These are phyloP conservation scores for Pythium phragmitis DNA, from an alignment of 352 stramenopile species.

Conservation along the genomic window DNA sequence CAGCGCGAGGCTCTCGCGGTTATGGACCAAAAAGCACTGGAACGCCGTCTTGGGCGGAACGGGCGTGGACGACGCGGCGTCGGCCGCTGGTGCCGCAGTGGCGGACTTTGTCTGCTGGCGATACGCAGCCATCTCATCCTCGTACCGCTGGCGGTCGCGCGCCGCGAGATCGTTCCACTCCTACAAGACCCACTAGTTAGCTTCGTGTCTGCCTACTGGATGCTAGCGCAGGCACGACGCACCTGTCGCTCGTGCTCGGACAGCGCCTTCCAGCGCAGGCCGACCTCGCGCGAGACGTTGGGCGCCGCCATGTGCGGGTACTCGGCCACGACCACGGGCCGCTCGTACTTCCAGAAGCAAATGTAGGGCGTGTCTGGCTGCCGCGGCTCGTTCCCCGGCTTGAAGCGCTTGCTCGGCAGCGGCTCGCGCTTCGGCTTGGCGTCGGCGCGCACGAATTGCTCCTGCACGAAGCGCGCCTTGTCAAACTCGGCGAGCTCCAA, in stretches of 20 bases:
- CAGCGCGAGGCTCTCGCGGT: slow-evolving; percentile 52
- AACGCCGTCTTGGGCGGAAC: slow-evolving; percentile 47
- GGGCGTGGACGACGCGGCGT: not conserved
- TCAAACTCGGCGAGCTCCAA: slow-evolving; percentile 62
- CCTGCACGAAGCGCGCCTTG: slow-evolving; percentile 42
- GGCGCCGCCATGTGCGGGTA: slow-evolving; percentile 39
- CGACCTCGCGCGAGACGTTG: slow-evolving; percentile 52
- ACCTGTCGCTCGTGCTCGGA: slow-evolving; percentile 38
- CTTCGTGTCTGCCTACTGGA: too few species aligned
- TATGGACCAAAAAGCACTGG: slow-evolving; percentile 59
- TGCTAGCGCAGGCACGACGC: not conserved
- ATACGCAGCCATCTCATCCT: slow-evolving; percentile 46
- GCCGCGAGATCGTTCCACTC: slow-evolving; percentile 50
- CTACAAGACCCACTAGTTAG: not conserved
- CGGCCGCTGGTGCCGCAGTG: too few species aligned
- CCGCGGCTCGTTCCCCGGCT: slow-evolving; percentile 40
- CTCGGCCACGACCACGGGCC: slow-evolving; percentile 38
- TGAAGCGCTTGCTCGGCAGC: slow-evolving; percentile 35
- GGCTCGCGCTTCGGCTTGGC: slow-evolving; percentile 2
- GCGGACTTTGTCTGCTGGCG: slow-evolving; percentile 15
- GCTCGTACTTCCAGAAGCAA: slow-evolving; percentile 57
- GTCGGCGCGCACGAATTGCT: slow-evolving; percentile 17
- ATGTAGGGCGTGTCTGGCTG: slow-evolving; percentile 65
- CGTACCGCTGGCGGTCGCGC: slow-evolving; percentile 49
- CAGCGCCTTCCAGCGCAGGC: slow-evolving; percentile 46